phyloP scores from a whole-genome alignment of 139 green algal species.

The Pleodorina starrii region DNA sequence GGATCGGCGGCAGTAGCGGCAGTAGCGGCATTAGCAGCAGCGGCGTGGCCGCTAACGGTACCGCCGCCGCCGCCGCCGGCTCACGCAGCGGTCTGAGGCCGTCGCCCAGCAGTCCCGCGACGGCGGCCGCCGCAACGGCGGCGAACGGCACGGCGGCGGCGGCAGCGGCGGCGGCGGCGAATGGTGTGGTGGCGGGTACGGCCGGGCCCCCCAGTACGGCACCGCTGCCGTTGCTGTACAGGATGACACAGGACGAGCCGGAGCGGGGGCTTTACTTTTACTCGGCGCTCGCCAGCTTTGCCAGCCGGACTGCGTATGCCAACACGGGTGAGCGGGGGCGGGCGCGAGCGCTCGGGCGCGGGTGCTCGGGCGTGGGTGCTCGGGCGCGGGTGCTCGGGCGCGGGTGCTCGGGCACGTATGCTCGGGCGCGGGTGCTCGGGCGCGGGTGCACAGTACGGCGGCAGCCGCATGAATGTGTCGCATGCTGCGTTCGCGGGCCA shows the following conservation, averaged over 20 bases:
- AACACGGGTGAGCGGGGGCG: conserved; percentile 65
- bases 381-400: no score
- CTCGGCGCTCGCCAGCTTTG: conserved; percentile 76
- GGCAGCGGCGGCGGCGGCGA: neutral
- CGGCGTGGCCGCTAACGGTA: no score
- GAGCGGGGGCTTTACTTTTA: conserved; percentile 68
- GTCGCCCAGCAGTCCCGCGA: neutral
- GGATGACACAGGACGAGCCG: conserved; percentile 70
- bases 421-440: no score
- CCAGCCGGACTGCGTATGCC: conserved; percentile 80
- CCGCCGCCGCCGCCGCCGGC: no score
- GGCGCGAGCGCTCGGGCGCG: no score
- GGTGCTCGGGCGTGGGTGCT: no score
- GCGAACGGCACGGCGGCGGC: neutral
- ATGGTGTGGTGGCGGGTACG: neutral
- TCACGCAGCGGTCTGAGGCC: no score
- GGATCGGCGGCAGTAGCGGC: neutral
- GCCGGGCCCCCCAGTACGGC: neutral
- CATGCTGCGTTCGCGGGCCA: no score
- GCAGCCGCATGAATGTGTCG: no score
- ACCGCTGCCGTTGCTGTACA: conserved; percentile 61
- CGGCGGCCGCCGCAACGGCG: no score
- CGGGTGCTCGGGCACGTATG: no score
- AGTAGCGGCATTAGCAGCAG: neutral
- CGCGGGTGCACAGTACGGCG: no score